Percentiles rank a stretch among this genome's conserved stretches.
Conservation (phyloP, 164 flowering plant species). For the Stephania yunnanensis region DNA sequence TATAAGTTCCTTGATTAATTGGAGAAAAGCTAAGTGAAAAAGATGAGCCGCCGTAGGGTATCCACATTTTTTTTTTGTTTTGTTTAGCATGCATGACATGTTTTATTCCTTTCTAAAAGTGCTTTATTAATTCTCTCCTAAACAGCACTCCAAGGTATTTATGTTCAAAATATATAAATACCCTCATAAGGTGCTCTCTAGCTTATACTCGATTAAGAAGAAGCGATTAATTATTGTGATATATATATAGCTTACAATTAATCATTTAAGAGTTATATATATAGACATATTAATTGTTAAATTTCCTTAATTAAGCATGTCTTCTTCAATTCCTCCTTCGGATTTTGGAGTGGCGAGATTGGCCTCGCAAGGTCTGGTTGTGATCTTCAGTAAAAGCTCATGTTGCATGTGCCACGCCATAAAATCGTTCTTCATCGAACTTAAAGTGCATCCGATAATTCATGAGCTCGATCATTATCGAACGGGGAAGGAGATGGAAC, state of each 20-base stretch:
- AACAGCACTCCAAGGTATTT: background rate
- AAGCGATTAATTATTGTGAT: too few relatives aligned
- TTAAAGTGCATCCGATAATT: slow-evolving; percentile 46
- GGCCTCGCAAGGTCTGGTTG: slow-evolving; percentile 45
- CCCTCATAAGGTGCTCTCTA: background rate
- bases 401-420: slow-evolving; percentile 59
- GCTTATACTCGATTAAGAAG: too few relatives aligned
- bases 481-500: slow-evolving; percentile 44
- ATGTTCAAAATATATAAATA: too few relatives aligned
- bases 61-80: background rate
- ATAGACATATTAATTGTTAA: background rate
- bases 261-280: too few relatives aligned
- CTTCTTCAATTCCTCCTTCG: slow-evolving; percentile 8
- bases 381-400: slow-evolving; percentile 56
- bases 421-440: slow-evolving; percentile 37
- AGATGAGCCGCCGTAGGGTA: background rate
- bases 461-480: slow-evolving; percentile 51
- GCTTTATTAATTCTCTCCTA: background rate
- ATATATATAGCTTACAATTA: too few relatives aligned
- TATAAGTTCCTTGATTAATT: background rate
- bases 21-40: background rate
- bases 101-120: background rate
- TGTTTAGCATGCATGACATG: too few relatives aligned
- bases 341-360: slow-evolving; percentile 28
- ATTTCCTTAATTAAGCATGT: background rate